Conservation (phyloP, 2,329 filamentous ascomycete species). For the Diaporthe sp. region DNA sequence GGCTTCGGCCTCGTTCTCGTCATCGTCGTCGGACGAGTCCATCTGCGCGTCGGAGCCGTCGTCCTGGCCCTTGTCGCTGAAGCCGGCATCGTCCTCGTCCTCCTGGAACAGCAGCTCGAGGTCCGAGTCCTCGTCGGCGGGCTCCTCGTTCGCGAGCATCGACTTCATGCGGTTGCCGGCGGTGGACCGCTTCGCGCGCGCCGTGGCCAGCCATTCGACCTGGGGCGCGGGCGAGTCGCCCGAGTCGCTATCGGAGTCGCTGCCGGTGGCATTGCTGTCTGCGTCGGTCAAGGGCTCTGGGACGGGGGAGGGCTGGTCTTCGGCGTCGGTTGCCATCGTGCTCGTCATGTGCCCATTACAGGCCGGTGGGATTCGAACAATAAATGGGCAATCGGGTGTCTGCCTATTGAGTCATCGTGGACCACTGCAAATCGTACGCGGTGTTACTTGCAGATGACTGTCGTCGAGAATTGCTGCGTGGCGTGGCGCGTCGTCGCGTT, state of each 20-base stretch:
- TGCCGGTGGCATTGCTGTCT: slow-evolving; percentile 54
- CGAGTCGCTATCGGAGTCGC: slow-evolving; percentile 51
- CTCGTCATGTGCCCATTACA: slow-evolving; percentile 25
- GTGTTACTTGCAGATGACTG: background rate
- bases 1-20: slow-evolving; percentile 71
- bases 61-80: slow-evolving; percentile 76
- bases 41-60: slow-evolving; percentile 84
- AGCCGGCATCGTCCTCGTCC: slow-evolving; percentile 77
- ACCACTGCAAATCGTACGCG: background rate
- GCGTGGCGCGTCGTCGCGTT: slow-evolving; percentile 20
- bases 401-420: background rate
- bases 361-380: background rate
- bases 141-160: slow-evolving; percentile 81
- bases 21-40: slow-evolving; percentile 88
- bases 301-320: slow-evolving; percentile 42
- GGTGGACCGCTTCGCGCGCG: slow-evolving; percentile 81
- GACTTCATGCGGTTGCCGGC: slow-evolving; percentile 88
- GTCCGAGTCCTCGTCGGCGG: slow-evolving; percentile 65
- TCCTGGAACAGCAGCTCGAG: slow-evolving; percentile 84
- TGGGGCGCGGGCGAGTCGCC: slow-evolving; percentile 46
- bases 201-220: slow-evolving; percentile 80
- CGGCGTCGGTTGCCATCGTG: slow-evolving; percentile 46
- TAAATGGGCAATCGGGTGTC: background rate
- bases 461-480: background rate
- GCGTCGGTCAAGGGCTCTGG: slow-evolving; percentile 53